Base-by-base conservation (phyloP, 1,284 basidiomycete species). In the Sutorius eximius region DNA sequence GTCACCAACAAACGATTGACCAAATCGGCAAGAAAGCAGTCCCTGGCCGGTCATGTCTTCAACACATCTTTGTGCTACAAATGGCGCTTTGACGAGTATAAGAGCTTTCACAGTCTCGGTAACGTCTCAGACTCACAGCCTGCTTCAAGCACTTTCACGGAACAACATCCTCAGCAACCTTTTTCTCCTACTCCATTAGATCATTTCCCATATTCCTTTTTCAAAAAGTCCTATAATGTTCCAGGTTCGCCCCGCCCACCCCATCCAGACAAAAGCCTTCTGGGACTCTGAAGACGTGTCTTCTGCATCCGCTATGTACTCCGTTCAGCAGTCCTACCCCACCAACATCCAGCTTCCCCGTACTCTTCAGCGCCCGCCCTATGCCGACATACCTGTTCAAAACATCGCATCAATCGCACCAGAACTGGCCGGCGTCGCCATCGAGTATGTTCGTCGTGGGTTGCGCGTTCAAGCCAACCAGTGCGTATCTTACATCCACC, bases 401-500 rank as follows among this genome's bases (percentile, higher is more conserved):
- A 77, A 79, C 30, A 75, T 87, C 59, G 58, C 70, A 4, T 77
- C 82, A 32, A 76, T 77, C 53, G 77, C 81, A 3, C 83, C 84
- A 56, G 83, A 83, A 54, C 76, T 86, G 34, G 73, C 70, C 11
- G 73, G 73, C 55, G 81, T 85, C 11, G 82, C 85, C 15, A 69
- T 77, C 38, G 83, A 85, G 61, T 86, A 86, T 62, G 79, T 86
- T 56, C 77, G 82, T 49, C 73, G 77, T 52, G 74, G 78, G 43
- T 75, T 86, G 38, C 71, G 75, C 10, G 66, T 77, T n/a, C 77
- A 80, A 53, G 77, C 78, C 33, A 73, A 75, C 42, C 71, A 78
- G 80, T 85, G 65, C 63, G 80, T 75, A 41, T n/a, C 45, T 38
- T 46, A 37, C 49, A 29, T 42, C 49, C 45, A 45, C 29, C 51